Percentiles rank a stretch among this genome's conserved stretches.
Evolutionary conservation across 305 asterid genomes (phyloP).

Genomic region (Rubia balearica): DNA sequence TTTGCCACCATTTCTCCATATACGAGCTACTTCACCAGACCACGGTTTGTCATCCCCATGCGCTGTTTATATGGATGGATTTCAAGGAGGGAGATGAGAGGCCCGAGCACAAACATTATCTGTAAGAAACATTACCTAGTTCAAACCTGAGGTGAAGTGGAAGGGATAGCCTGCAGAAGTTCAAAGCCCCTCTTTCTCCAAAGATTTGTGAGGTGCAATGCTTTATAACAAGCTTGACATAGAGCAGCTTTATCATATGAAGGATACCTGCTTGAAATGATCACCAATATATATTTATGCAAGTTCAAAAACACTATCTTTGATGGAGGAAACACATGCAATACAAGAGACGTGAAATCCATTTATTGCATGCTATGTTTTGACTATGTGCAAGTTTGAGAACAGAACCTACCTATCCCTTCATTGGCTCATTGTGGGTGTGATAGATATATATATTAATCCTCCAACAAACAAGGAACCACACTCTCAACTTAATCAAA

Average conservation of each 20-base stretch:
- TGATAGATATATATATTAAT: constrained; percentile 72
- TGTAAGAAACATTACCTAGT: constrained; percentile 97
- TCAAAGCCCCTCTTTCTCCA: constrained; percentile 59
- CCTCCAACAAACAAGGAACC: constrained; percentile 77
- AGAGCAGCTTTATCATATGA: constrained; percentile 75
- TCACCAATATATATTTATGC: background rate
- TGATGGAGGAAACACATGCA: background rate
- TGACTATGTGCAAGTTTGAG: background rate
- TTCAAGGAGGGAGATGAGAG: constrained; percentile 63
- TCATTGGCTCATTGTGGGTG: constrained; percentile 97
- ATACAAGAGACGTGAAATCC: background rate
- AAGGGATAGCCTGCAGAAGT: constrained; percentile 77
- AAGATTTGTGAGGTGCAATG: constrained; percentile 51
- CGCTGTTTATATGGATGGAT: constrained; percentile 61
- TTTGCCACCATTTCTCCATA: constrained; percentile 90
- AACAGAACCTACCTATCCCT: constrained; percentile 62
- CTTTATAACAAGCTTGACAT: constrained; percentile 82
- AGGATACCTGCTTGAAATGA: constrained; percentile 63
- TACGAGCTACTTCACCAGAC: constrained; percentile 77
- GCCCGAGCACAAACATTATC: constrained; percentile 66
- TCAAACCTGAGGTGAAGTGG: constrained; percentile 98
- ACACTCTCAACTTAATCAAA: constrained; percentile 84
- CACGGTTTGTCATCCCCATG: constrained; percentile 79
- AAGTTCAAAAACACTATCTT: background rate
- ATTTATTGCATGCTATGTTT: background rate